phyloP scores from a whole-genome alignment of 306 rosid species.

The Astragalus glycyphyllos region DNA sequence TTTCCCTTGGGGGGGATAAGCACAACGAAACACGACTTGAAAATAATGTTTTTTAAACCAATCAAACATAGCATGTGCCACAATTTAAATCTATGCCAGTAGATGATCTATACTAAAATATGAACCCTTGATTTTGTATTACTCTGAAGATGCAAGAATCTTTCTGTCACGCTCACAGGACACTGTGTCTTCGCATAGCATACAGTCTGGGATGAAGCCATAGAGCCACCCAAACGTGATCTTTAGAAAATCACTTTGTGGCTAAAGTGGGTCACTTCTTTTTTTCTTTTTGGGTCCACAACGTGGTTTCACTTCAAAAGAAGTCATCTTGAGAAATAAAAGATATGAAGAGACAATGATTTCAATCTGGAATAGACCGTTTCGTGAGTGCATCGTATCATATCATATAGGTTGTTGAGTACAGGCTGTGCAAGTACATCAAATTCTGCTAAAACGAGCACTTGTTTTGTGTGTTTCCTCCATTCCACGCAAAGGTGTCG shows the following conservation, averaged over 20 bases:
- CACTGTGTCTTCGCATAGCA: background rate
- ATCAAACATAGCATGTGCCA: too few species aligned
- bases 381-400: slow-evolving; percentile 20
- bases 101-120: too few species aligned
- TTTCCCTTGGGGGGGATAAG: too few species aligned
- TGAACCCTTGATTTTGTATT: too few species aligned
- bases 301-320: slow-evolving; percentile 25
- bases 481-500: too few species aligned
- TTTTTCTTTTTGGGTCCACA: slow-evolving; percentile 19
- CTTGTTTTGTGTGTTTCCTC: too few species aligned
- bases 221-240: slow-evolving; percentile 26
- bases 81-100: too few species aligned
- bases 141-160: too few species aligned
- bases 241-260: slow-evolving; percentile 27
- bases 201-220: slow-evolving; percentile 25
- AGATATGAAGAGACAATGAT: slow-evolving; percentile 21
- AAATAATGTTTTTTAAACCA: too few species aligned
- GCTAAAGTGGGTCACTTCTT: slow-evolving; percentile 31
- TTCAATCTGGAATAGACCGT: slow-evolving; percentile 30
- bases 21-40: too few species aligned
- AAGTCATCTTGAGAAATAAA: slow-evolving; percentile 13
- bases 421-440: background rate
- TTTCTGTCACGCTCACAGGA: too few species aligned
- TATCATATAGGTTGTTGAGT: too few species aligned
- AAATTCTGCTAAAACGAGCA: background rate